A percentile compares a stretch with the other conserved stretches of the same genome.
Evolutionary conservation across 768 basidiomycete species (phyloP).

Genomic region (Piloderma croceum): DNA sequence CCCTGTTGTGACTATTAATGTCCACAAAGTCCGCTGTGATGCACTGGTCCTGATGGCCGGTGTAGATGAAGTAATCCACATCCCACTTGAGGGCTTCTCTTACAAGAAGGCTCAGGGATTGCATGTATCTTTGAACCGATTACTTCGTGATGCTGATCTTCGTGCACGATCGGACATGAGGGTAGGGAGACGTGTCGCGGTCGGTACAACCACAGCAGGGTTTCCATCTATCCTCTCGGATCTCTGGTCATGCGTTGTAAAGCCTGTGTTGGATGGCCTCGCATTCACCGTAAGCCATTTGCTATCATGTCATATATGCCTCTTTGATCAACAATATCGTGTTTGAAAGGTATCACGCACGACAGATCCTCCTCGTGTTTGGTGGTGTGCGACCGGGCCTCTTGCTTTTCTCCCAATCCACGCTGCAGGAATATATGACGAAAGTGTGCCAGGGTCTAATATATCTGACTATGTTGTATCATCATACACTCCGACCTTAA

Average conservation of each 20-base stretch:
- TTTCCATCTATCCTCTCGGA: conserved; percentile 3
- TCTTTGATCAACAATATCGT: neutral
- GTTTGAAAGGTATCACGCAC: too few relatives aligned
- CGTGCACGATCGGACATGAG: neutral
- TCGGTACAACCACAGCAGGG: conserved; percentile 3
- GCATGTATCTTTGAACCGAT: conserved; percentile 16
- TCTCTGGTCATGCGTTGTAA: conserved; percentile 11
- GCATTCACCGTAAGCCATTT: conserved; percentile 21
- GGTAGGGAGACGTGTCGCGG: conserved; percentile 1
- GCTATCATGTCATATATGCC: conserved; percentile 22
- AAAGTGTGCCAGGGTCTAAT: too few relatives aligned
- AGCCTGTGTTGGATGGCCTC: conserved; percentile 21
- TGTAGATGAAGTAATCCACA: too few relatives aligned
- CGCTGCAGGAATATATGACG: too few relatives aligned
- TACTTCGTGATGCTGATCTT: conserved; percentile 14
- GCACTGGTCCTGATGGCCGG: too few relatives aligned
- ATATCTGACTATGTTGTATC: conserved; percentile 24
- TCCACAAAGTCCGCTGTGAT: conserved; percentile 16
- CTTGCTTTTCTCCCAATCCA: too few relatives aligned
- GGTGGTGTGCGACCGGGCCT: too few relatives aligned
- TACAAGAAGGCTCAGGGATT: conserved; percentile 4
- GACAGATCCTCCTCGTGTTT: too few relatives aligned
- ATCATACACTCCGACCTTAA: conserved; percentile 26
- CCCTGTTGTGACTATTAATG: conserved; percentile 16
- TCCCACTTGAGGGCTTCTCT: conserved; percentile 9